Conservation (phyloP, 2,329 filamentous ascomycete species). For the Cladobotryum mycophilum region DNA sequence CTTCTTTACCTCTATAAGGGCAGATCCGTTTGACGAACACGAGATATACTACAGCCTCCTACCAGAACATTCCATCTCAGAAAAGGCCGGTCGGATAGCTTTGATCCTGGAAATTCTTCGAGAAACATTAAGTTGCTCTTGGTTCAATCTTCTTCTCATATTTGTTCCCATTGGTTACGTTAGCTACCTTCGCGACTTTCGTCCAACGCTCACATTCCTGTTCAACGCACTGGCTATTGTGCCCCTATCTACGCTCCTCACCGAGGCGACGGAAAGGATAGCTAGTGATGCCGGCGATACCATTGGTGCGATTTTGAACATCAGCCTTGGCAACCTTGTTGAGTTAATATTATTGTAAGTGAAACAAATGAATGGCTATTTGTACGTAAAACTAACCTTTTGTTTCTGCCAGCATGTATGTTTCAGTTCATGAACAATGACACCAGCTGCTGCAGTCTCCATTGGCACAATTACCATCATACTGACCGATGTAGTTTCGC, state of each 20-base stretch:
- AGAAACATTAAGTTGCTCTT: conserved; percentile 31
- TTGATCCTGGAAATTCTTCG: conserved; percentile 15
- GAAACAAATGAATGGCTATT: not conserved
- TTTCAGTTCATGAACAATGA: not conserved
- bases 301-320: conserved; percentile 53
- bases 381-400: conserved; percentile 11
- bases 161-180: conserved; percentile 66
- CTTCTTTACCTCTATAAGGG: not conserved
- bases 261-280: conserved; percentile 54
- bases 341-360: conserved; percentile 54
- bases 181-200: conserved; percentile 35
- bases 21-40: not conserved
- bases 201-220: conserved; percentile 43
- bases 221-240: conserved; percentile 57
- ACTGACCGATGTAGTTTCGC: conserved; percentile 37
- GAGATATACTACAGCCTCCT: not conserved
- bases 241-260: conserved; percentile 51
- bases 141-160: conserved; percentile 59
- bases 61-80: not conserved
- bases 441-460: not conserved
- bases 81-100: conserved; percentile 5
- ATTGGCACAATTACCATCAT: not conserved
- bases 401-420: conserved; percentile 26
- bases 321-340: conserved; percentile 57
- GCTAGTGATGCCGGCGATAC: conserved; percentile 52